Evolutionary conservation across 768 basidiomycete species (phyloP), one percentile per base, ranked within the genome.

Genomic region (Xerocomus brunneocitrinus): DNA sequence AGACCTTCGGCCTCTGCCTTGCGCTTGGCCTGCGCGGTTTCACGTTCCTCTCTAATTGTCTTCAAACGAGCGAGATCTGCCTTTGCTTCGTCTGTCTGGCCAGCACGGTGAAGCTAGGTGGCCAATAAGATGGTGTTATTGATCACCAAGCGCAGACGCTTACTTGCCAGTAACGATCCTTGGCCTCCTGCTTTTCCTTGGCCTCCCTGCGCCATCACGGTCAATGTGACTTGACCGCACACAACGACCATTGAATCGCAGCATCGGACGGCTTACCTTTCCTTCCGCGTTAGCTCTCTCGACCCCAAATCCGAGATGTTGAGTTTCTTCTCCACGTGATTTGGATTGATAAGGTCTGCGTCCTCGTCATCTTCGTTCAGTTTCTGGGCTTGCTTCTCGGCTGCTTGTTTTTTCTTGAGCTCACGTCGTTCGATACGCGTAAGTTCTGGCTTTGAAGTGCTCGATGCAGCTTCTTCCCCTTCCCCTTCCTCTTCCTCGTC

Each of bases 11-110:
- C 78, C 65, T 95, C 95, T 0, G 94, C 94, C 73, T 91, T 84
- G 51, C 94, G 77, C 78, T 87, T 90, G 2, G 89, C 89, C 44
- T 85, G 84, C 1, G 94, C 93, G 39, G 83, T 87, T 57, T 94
- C 94, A 47, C 95, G 86, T 55, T 95, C 91, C 51, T 83, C 85
- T 55, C 81, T 82, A 63, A 98, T 91, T 82, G 85, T 88, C 43
- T 82, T 81, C 14, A 98, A 81, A 34, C 95, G 82, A 19, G 87
- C 81, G 47, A 98, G 82, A 70, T 98, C 95, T 4, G 85, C 70
- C 73, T 93, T 89, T 19, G 95, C 94, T 67, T 97, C 79, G 34
- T 87, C 84, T 0, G 95, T 98, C 83, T 97, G 89, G 55, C 95
- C 95, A 69, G 80, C 75, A 14, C 74, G 48, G 62, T 91, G 88